Conservation (phyloP, 108 stramenopile species). For the Fragilaria radians region DNA sequence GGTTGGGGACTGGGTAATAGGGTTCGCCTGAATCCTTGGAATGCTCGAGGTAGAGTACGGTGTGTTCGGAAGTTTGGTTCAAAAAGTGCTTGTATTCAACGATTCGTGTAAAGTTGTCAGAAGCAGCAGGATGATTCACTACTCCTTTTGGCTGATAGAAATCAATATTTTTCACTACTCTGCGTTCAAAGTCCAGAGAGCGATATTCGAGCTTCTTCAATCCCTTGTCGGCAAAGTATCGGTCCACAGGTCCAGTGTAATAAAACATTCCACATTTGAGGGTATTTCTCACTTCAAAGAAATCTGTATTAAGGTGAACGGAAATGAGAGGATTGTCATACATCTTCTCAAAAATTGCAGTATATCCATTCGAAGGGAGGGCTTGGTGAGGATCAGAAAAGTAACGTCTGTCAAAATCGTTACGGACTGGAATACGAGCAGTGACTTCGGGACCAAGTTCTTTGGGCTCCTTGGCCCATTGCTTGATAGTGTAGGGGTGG, state of each 20-base stretch:
- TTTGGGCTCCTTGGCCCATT: slow-evolving; percentile 67
- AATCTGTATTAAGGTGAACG: slow-evolving; percentile 54
- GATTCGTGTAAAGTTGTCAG: slow-evolving; percentile 33
- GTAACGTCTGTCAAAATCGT: slow-evolving; percentile 58
- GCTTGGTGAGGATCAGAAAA: slow-evolving; percentile 74
- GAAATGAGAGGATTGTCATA: slow-evolving; percentile 48
- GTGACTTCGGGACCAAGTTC: slow-evolving; percentile 71
- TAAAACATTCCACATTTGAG: slow-evolving; percentile 41
- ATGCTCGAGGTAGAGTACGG: slow-evolving; percentile 47
- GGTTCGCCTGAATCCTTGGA: slow-evolving; percentile 61
- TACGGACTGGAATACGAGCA: slow-evolving; percentile 67
- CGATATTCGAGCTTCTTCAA: slow-evolving; percentile 77
- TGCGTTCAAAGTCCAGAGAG: slow-evolving; percentile 61
- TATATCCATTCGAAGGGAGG: slow-evolving; percentile 67
- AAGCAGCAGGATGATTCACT: slow-evolving; percentile 55
- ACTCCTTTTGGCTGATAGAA: slow-evolving; percentile 51
- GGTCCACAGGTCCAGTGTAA: slow-evolving; percentile 77
- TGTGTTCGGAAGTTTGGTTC: slow-evolving; percentile 58
- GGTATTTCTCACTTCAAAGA: slow-evolving; percentile 46
- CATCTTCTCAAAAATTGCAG: slow-evolving; percentile 58
- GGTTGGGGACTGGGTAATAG: slow-evolving; percentile 82
- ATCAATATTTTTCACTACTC: slow-evolving; percentile 32
- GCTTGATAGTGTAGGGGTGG: slow-evolving; percentile 72
- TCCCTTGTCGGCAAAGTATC: slow-evolving; percentile 56
- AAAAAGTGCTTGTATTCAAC: slow-evolving; percentile 72